Evolutionary conservation across 768 basidiomycete genomes (phyloP), one percentile per base, ranked within the genome.

Genomic region (Sarcodon sp.): DNA sequence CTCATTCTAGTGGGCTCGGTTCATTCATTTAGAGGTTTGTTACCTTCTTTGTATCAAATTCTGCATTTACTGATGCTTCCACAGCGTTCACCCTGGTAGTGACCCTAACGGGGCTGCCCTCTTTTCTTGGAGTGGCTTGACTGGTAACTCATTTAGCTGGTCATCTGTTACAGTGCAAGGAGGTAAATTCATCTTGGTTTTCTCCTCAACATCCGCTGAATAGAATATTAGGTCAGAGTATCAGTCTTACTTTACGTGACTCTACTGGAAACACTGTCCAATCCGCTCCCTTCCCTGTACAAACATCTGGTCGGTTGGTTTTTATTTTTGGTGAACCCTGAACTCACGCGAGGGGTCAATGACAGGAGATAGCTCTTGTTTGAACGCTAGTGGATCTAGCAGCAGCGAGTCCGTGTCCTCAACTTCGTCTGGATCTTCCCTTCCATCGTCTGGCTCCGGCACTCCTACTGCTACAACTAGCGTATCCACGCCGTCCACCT

Each of bases 171-270:
- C 80, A 66, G 57, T 71, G 34, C 44, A 70, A 1, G 53, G 65
- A 11, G 68, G 83, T 76, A 43, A 48, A 68, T 13, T 12, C 12
- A 33, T 8, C 33, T 11, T 46, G n/a, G 8, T 36, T 4, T 31
- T 7, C 6, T 44, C 41, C 33, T 12, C 45, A 0, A 11, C n/a
- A n/a, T 38, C 38, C 3, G 45, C 32, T 51, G 33, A 45, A 15
- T 43, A 37, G 49, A 15, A 45, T 1, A 38, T 0, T 49, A 77
- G 80, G 68, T n/a, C 73, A 71, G 4, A 59, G 54, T 36, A 60
- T 89, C 48, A 79, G 75, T 46, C 59, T 89, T 31, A 69, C 65
- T 10, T 51, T 91, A 52, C 74, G 72, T 58, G 89, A 92, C 57
- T 60, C 49, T 48, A 74, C 65, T 33, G 88, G 89, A 56, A 0